phyloP scores from a whole-genome alignment of 1,139 yeast genomes.

The Suhomyces coccinellae region DNA sequence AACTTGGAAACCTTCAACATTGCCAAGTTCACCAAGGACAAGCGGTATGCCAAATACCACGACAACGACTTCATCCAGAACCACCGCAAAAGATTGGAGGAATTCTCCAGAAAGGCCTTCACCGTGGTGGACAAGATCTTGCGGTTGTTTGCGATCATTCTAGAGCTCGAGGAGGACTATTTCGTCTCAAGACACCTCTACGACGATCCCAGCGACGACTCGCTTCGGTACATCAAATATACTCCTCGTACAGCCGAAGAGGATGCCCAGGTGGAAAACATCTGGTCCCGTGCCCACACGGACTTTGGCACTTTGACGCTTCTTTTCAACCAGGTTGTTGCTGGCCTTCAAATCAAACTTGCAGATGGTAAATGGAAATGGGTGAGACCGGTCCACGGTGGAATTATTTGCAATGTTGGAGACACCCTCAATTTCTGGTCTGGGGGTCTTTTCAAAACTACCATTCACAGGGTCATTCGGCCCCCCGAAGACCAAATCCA shows the following conservation, averaged over 20 bases:
- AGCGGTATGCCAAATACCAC: constrained; percentile 23
- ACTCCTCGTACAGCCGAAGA: constrained; percentile 28
- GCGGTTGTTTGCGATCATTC: constrained; percentile 31
- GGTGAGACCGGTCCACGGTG: constrained; percentile 30
- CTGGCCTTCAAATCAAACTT: constrained; percentile 30
- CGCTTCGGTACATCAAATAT: constrained; percentile 34
- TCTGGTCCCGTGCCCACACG: constrained; percentile 35
- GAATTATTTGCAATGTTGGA: constrained; percentile 34
- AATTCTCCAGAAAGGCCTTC: constrained; percentile 24
- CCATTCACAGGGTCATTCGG: constrained; percentile 32
- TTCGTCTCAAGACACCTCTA: constrained; percentile 30
- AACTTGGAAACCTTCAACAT: constrained; percentile 35
- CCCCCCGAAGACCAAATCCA: constrained; percentile 33
- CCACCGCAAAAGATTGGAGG: constrained; percentile 21
- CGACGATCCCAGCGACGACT: constrained; percentile 35
- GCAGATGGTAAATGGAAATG: constrained; percentile 31
- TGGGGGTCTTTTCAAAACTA: constrained; percentile 35
- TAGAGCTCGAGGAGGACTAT: constrained; percentile 34
- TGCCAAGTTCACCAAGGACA: constrained; percentile 33
- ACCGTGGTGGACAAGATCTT: constrained; percentile 28
- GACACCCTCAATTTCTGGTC: constrained; percentile 35
- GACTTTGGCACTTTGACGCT: constrained; percentile 34
- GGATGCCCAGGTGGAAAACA: constrained; percentile 29
- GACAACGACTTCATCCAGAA: constrained; percentile 27
- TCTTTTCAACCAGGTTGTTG: constrained; percentile 31